A percentile compares a stretch with the other conserved stretches of the same genome.
Conservation (phyloP, 495 filamentous ascomycete species). For the Daldinia decipiens region DNA sequence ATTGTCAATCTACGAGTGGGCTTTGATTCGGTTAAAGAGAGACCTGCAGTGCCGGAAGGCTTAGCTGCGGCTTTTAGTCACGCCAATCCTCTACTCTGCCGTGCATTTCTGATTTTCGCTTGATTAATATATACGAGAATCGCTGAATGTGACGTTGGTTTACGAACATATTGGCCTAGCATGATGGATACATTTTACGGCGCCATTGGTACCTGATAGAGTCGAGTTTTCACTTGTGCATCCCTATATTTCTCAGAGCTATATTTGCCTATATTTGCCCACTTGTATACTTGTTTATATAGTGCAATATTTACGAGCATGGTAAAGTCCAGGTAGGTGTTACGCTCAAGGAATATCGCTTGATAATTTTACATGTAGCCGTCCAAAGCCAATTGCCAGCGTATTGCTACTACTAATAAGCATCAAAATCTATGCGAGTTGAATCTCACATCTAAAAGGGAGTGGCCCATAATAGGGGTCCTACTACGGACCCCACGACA, state of each 20-base stretch:
- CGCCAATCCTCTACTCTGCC: slow-evolving; percentile 11
- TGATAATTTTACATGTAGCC: too few relatives aligned
- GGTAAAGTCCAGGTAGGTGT: too few relatives aligned
- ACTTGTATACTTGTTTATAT: not conserved
- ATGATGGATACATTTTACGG: not conserved
- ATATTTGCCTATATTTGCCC: too few relatives aligned
- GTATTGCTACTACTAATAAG: too few relatives aligned
- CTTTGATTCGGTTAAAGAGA: slow-evolving; percentile 28
- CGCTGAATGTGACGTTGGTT: slow-evolving; percentile 11
- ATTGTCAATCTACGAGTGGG: not conserved
- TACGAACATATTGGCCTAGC: not conserved
- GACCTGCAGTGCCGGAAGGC: slow-evolving; percentile 23
- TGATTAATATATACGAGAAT: slow-evolving; percentile 1
- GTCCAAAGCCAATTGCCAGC: too few relatives aligned
- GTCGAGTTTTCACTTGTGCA: not conserved
- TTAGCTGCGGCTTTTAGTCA: slow-evolving; percentile 34
- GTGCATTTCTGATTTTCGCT: slow-evolving; percentile 9
- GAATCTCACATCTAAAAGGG: too few relatives aligned
- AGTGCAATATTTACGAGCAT: not conserved
- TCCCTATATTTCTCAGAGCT: not conserved
- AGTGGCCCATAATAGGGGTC: too few relatives aligned
- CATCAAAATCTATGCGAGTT: too few relatives aligned
- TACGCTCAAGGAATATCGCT: too few relatives aligned
- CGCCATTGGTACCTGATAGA: not conserved
- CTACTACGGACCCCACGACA: too few relatives aligned